Evolutionary conservation across 2,329 filamentous ascomycete genomes (phyloP).

Genomic region (Cadophora luteo-olivacea): DNA sequence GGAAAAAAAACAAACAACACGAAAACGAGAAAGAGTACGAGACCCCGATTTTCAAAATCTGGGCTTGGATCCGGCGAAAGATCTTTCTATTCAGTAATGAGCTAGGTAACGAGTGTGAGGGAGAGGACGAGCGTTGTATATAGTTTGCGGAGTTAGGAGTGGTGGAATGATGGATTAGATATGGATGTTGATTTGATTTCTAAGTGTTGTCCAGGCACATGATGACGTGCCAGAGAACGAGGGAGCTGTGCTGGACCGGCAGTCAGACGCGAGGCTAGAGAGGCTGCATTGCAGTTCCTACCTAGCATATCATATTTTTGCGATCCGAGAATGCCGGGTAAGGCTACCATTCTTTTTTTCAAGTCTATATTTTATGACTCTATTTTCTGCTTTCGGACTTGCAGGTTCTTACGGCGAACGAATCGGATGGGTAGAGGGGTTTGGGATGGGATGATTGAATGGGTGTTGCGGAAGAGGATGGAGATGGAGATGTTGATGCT

Average conservation of each 20-base stretch:
- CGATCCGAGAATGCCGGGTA: conserved; percentile 27
- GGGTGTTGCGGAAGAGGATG: neutral
- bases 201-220: conserved; percentile 21
- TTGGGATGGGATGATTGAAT: neutral
- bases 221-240: conserved; percentile 24
- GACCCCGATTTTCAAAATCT: conserved; percentile 1
- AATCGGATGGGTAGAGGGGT: neutral
- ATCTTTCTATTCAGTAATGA: neutral
- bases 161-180: neutral
- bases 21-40: neutral
- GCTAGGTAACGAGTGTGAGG: neutral
- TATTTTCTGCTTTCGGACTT: conserved; percentile 3
- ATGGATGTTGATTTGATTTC: conserved; percentile 24
- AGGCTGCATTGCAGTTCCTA: neutral
- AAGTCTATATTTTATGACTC: neutral
- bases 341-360: conserved; percentile 18
- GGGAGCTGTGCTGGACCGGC: neutral
- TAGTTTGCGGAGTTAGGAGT: neutral
- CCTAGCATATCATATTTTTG: neutral
- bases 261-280: conserved; percentile 24
- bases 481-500: neutral
- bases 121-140: neutral
- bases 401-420: neutral
- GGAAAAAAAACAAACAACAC: neutral
- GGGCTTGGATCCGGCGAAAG: neutral